These are phyloP conservation scores for Chlorella sp. DNA, from an alignment of 139 green algal genomes.

Conservation along the genomic window DNA sequence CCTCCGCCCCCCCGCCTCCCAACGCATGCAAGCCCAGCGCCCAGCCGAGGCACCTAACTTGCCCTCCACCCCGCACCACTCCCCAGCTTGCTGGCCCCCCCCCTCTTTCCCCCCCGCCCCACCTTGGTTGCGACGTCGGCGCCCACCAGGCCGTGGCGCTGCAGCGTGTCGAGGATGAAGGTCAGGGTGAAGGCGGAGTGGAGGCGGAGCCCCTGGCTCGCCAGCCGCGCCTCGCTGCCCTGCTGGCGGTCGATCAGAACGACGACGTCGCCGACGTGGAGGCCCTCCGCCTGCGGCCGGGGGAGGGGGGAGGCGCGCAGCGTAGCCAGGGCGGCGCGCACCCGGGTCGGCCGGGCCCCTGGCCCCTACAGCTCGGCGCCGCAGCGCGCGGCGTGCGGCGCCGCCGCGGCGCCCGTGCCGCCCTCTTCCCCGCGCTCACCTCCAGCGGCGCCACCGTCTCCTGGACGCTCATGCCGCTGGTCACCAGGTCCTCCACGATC, in stretches of 20 bases:
- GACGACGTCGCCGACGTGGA: constrained; percentile 84
- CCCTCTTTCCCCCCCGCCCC: too few species aligned
- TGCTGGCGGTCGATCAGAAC: constrained; percentile 99
- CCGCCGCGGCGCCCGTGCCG: too few species aligned
- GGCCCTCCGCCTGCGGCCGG: constrained; percentile 69
- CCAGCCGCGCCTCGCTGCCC: constrained; percentile 82
- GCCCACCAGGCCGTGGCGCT: constrained; percentile 61
- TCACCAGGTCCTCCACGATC: constrained; percentile 98
- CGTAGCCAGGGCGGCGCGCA: too few species aligned
- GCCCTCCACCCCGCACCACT: too few species aligned
- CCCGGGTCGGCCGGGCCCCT: too few species aligned
- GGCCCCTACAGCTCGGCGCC: too few species aligned
- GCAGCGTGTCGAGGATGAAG: constrained; percentile 68
- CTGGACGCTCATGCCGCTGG: constrained; percentile 92
- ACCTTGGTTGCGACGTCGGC: constrained; percentile 64
- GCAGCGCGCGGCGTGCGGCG: too few species aligned
- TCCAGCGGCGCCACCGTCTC: constrained; percentile 94
- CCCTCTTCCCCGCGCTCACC: constrained; percentile 29
- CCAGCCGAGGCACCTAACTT: too few species aligned
- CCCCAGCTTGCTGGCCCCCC: too few species aligned
- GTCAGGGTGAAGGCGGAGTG: constrained; percentile 79
- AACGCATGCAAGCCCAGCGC: neutral
- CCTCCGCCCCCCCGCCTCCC: too few species aligned
- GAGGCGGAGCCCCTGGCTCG: constrained; percentile 72
- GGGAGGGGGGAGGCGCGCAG: neutral